Base-by-base conservation (phyloP, 805 yeast species). In the Yarrowia porcina region DNA sequence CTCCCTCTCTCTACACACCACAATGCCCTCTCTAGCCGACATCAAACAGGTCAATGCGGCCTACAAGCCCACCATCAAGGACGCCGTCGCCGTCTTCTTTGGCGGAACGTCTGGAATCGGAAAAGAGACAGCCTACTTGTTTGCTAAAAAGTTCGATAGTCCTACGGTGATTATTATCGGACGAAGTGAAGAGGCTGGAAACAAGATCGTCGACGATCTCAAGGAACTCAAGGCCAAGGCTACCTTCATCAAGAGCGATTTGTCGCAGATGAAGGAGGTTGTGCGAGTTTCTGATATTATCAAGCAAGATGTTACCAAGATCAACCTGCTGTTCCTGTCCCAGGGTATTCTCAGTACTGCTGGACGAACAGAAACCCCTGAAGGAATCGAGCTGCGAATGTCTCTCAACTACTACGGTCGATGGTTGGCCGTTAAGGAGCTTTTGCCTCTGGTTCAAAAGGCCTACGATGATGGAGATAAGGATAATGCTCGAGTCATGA, bases 61-160 rank as follows among this genome's bases (percentile, higher is more conserved):
- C 61, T 56, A 39, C 49, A 56, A 38, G 42, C 61, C 61, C 18
- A 15, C 49, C 30, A 20, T 41, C 15, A 20, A 56, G 61, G 23
- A 28, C 28, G 61, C 54, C 28, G 54, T 45, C 17, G 63, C 56
- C 15, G 70, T 70, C 8, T 66, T 70, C 27, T 64, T 68, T 13
- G 74, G 74, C 8, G 74, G 69, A 11, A 71, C 74, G 7, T 63
- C 64, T 9, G 74, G 74, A 28, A 69, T 71, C 41, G 74, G 74
- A 11, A 69, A 69, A 25, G 63, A 65, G 49, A 65, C 71, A 13
- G 71, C 71, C 30, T 70, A 68, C 59, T 47, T 63, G 18, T 68
- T 69, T 57, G 74, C 72, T 12, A 57, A 56, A 35, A 64, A 69
- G 50, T 66, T 66, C 33, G 63, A 65, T 17, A 21, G 18, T 30